These are phyloP conservation scores for Capsicum rhomboideum DNA, from an alignment of 257 asterid genomes.

Conservation along the genomic window DNA sequence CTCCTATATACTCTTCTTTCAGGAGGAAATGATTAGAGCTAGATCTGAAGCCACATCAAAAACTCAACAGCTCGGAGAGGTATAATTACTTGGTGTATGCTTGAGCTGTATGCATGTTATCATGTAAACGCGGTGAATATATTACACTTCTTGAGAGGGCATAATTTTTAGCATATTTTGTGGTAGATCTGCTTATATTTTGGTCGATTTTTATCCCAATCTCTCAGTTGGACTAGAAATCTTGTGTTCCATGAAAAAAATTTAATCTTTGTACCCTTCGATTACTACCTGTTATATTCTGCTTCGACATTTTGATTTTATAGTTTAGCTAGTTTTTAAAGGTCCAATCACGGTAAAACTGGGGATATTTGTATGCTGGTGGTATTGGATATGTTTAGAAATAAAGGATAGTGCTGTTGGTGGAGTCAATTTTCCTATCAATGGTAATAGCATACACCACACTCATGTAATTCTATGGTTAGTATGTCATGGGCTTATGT, in stretches of 20 bases:
- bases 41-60: constrained; percentile 65
- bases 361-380: neutral
- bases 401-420: neutral
- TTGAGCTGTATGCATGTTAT: neutral
- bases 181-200: neutral
- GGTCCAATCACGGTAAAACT: neutral
- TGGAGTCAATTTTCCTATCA: neutral
- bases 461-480: neutral
- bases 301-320: neutral
- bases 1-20: constrained; percentile 6
- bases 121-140: neutral
- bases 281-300: neutral
- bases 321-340: neutral
- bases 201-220: neutral
- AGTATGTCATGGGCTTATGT: neutral
- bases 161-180: neutral
- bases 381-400: neutral
- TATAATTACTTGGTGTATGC: constrained; percentile 3
- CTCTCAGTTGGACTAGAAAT: neutral
- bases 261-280: neutral
- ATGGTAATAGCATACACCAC: neutral
- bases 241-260: neutral
- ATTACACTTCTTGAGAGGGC: neutral
- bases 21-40: constrained; percentile 88
- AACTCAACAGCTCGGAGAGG: constrained; percentile 68